Evolutionary conservation across 805 yeast genomes (phyloP).

Genomic region (Babjeviella inositovora): DNA sequence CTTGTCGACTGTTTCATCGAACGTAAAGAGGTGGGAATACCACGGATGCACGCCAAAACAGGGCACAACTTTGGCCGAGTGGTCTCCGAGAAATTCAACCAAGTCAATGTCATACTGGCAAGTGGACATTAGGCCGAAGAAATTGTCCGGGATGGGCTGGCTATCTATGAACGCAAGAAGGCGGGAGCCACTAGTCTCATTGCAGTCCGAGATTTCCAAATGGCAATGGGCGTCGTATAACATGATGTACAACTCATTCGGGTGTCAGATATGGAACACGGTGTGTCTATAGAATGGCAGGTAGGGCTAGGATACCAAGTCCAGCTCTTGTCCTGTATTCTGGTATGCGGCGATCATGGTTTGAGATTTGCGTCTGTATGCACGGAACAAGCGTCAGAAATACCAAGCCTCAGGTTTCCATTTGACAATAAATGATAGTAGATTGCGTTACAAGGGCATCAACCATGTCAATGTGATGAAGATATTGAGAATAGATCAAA

Average conservation of each 20-base stretch:
- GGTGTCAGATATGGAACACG: not conserved
- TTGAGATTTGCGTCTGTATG: conserved; percentile 1
- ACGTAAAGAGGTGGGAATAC: conserved; percentile 55
- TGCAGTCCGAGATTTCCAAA: conserved; percentile 9
- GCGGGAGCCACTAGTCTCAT: conserved; percentile 2
- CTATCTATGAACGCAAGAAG: conserved; percentile 2
- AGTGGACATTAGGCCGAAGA: conserved; percentile 27
- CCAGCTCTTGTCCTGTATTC: not conserved
- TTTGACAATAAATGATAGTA: no score
- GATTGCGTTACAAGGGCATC: conserved; percentile 2
- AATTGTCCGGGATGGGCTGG: conserved; percentile 1
- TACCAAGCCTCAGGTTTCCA: not conserved
- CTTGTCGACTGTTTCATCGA: conserved; percentile 14
- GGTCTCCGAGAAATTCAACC: conserved; percentile 6
- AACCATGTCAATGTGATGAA: conserved; percentile 1
- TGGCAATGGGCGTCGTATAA: conserved; percentile 23
- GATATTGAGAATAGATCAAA: conserved; percentile 1
- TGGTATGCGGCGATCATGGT: not conserved
- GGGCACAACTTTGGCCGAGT: conserved; percentile 14
- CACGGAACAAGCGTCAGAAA: conserved; percentile 1
- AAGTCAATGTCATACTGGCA: conserved; percentile 17
- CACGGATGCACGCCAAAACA: conserved; percentile 84
- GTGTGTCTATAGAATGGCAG: not conserved
- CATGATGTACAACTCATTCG: conserved; percentile 1
- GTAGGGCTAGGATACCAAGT: no score